Percentiles rank a stretch among this genome's conserved stretches.
Conservation (phyloP, 768 basidiomycete species). For the Amanita molliuscula region DNA sequence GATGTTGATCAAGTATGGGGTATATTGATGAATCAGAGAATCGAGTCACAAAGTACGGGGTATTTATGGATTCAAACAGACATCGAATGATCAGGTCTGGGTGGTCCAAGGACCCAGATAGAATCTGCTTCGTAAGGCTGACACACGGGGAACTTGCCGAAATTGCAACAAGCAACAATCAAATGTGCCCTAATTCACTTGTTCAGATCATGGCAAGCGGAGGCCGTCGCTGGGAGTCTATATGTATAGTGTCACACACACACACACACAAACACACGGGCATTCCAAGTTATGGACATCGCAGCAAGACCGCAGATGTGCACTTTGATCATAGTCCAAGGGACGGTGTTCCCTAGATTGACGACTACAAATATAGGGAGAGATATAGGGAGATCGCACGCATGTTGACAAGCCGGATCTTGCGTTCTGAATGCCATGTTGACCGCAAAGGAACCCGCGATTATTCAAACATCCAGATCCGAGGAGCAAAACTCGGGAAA, state of each 20-base stretch:
- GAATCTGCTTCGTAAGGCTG: too few relatives aligned
- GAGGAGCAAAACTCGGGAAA: not conserved
- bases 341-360: not conserved
- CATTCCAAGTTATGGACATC: not conserved
- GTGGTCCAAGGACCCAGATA: too few relatives aligned
- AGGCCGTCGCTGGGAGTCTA: not conserved
- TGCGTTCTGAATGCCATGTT: not conserved
- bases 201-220: not conserved
- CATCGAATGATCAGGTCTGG: too few relatives aligned
- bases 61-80: too few relatives aligned
- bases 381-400: not conserved
- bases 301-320: not conserved
- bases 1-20: not conserved
- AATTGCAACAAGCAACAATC: not conserved
- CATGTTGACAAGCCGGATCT: not conserved
- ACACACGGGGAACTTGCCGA: not conserved
- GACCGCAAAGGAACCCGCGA: not conserved
- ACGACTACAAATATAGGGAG: not conserved
- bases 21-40: not conserved
- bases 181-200: not conserved
- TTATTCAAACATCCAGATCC: not conserved
- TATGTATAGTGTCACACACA: not conserved
- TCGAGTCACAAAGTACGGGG: not conserved
- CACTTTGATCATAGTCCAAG: not conserved
- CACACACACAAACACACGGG: not conserved